A percentile compares a stretch with the other conserved stretches of the same genome.
Evolutionary conservation across 23 red algal species (phyloP).

Genomic region (Chondrus crispus): DNA sequence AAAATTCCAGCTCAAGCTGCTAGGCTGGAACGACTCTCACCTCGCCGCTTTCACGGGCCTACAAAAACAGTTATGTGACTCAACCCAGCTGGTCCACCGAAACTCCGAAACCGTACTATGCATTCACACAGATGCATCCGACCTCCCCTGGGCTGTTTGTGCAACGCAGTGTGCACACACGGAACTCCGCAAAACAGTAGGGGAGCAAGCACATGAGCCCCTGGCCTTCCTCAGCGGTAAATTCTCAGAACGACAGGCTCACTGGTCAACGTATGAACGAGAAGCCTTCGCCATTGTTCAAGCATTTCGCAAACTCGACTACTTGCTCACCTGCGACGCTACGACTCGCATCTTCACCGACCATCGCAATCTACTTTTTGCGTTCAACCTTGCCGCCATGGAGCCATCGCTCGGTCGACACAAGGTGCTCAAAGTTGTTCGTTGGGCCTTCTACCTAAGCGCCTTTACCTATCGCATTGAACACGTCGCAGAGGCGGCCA

Average conservation of each 20-base stretch:
- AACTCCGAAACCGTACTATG: background rate
- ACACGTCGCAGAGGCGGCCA: background rate
- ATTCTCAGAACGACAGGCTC: background rate
- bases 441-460: background rate
- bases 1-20: background rate
- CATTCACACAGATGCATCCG: constrained; percentile 10
- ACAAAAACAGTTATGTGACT: background rate
- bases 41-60: background rate
- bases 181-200: background rate
- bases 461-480: background rate
- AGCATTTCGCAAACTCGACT: background rate
- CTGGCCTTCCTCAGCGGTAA: background rate
- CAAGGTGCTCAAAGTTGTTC: background rate
- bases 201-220: background rate
- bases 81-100: background rate
- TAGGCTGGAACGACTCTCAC: constrained; percentile 13
- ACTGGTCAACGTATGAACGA: background rate
- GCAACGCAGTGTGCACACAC: background rate
- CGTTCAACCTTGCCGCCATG: background rate
- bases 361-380: background rate
- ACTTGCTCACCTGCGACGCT: constrained; percentile 5
- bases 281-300: background rate
- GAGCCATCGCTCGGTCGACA: background rate
- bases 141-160: background rate
- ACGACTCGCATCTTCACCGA: constrained; percentile 1